Evolutionary conservation across 139 green algal species (phyloP).

Genomic region (Nannochloris sp.): DNA sequence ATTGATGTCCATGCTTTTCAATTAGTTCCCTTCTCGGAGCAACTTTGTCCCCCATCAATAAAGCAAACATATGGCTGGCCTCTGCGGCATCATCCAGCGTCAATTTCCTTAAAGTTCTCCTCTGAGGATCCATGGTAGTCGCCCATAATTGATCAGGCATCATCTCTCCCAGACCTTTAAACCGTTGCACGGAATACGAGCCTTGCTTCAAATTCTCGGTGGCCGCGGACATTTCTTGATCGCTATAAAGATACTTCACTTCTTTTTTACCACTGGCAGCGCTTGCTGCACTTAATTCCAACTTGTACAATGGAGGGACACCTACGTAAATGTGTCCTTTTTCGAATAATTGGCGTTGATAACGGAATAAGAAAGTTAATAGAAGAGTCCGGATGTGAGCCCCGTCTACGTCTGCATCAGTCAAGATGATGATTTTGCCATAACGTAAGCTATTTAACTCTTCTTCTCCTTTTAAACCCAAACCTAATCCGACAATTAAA

Average conservation of each 20-base stretch:
- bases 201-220: conserved; percentile 16
- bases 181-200: conserved; percentile 74
- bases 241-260: conserved; percentile 59
- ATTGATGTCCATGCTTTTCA: conserved; percentile 36
- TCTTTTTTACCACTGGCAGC: conserved; percentile 1
- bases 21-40: conserved; percentile 53
- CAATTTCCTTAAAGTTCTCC: conserved; percentile 54
- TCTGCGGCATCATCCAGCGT: conserved; percentile 67
- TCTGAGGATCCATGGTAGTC: conserved; percentile 89
- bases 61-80: conserved; percentile 66
- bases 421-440: conserved; percentile 89
- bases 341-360: conserved; percentile 76
- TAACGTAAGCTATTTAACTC: conserved; percentile 27
- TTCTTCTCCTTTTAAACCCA: conserved; percentile 69
- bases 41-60: conserved; percentile 91
- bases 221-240: conserved; percentile 55
- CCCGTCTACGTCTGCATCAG: conserved; percentile 96
- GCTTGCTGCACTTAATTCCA: conserved; percentile 12
- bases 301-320: conserved; percentile 86
- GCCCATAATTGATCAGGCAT: conserved; percentile 97
- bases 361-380: conserved; percentile 97
- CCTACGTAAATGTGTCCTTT: conserved; percentile 88
- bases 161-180: conserved; percentile 98
- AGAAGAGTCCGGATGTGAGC: conserved; percentile 97
- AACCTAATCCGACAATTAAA: conserved; percentile 88